These are phyloP conservation scores for Quercus robur DNA, from an alignment of 306 rosid genomes.

Conservation along the genomic window DNA sequence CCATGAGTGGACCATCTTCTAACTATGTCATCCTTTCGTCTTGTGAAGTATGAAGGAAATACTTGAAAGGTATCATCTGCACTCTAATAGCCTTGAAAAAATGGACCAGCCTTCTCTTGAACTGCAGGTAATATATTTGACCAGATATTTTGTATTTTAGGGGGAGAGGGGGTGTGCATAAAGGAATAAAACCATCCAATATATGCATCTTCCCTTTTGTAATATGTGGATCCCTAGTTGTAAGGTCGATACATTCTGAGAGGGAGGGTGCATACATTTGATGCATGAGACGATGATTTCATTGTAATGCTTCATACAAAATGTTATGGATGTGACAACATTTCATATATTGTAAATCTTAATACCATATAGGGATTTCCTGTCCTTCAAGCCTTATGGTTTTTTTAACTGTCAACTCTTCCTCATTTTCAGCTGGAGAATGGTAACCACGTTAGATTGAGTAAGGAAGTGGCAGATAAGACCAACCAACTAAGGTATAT, in stretches of 20 bases:
- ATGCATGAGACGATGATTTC: too few relatives aligned
- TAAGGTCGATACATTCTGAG: too few relatives aligned
- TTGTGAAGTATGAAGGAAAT: slow-evolving; percentile 31
- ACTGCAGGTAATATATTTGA: slow-evolving; percentile 28
- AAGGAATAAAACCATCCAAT: background rate
- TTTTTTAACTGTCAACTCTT: background rate
- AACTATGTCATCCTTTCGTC: background rate
- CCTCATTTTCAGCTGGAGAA: slow-evolving; percentile 20
- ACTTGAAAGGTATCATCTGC: slow-evolving; percentile 23
- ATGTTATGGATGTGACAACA: too few relatives aligned
- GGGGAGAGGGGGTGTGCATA: too few relatives aligned
- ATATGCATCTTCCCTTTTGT: too few relatives aligned
- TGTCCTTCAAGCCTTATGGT: background rate
- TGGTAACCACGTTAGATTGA: slow-evolving; percentile 12
- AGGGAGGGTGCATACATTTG: too few relatives aligned
- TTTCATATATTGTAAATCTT: too few relatives aligned
- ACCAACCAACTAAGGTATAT: slow-evolving; percentile 31
- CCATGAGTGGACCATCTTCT: background rate
- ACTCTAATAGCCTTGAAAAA: slow-evolving; percentile 4
- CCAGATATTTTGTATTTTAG: background rate
- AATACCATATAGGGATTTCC: background rate
- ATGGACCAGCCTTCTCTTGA: slow-evolving; percentile 22
- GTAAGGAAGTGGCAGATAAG: slow-evolving; percentile 34
- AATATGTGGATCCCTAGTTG: too few relatives aligned
- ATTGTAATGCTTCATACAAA: too few relatives aligned